Percentiles rank a stretch among this genome's conserved stretches.
Evolutionary conservation across 345 rosid genomes (phyloP).

Genomic region (Pelargonium nanum): DNA sequence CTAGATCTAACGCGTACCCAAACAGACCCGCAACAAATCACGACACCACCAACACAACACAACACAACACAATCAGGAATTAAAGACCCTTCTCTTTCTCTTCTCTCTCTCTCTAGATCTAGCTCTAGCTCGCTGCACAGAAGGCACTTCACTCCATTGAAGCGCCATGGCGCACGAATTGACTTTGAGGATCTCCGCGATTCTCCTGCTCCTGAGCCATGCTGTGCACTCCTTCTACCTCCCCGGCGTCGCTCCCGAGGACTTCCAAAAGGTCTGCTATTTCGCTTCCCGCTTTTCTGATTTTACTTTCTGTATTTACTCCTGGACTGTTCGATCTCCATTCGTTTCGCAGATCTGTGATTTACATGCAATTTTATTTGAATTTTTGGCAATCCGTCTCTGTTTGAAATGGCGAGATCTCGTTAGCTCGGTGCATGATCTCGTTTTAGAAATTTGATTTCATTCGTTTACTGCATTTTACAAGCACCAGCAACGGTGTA

Average conservation of each 20-base stretch:
- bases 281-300: not conserved
- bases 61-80: not conserved
- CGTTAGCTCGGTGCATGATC: not conserved
- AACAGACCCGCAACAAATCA: not conserved
- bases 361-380: too few species aligned
- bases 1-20: not conserved
- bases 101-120: constrained; percentile 2
- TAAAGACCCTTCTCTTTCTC: not conserved
- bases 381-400: too few species aligned
- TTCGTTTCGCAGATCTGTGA: not conserved
- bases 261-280: constrained; percentile 61
- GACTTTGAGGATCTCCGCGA: constrained; percentile 21
- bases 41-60: not conserved
- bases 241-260: constrained; percentile 96
- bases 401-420: not conserved
- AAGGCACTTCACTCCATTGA: too few species aligned
- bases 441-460: not conserved
- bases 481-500: not conserved
- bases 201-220: constrained; percentile 41
- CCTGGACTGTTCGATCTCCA: not conserved
- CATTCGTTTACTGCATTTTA: too few species aligned
- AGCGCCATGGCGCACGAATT: constrained; percentile 26
- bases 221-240: constrained; percentile 73
- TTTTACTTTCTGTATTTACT: not conserved
- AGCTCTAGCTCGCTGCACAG: constrained; percentile 1